Percentiles rank a stretch among this genome's conserved stretches.
Evolutionary conservation across 306 rosid species (phyloP).

Genomic region (Calophaca sinica): DNA sequence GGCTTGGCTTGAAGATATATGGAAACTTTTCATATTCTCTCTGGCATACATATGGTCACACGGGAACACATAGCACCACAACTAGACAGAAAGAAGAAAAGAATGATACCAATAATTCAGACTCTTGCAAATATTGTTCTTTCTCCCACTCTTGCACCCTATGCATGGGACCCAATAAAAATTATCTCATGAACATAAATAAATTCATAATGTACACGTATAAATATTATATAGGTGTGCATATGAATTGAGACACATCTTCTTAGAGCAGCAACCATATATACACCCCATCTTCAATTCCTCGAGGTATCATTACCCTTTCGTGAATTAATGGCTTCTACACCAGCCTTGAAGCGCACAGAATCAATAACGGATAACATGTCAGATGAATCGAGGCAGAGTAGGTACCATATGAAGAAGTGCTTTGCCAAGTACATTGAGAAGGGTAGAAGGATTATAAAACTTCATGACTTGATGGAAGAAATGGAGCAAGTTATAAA

Average conservation of each 20-base stretch:
- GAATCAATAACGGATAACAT: conserved; percentile 67
- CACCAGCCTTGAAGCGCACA: conserved; percentile 53
- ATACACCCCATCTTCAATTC: no score
- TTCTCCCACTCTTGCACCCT: conserved; percentile 54
- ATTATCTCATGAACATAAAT: neutral
- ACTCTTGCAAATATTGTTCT: conserved; percentile 60
- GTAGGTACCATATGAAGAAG: conserved; percentile 76
- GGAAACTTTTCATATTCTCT: conserved; percentile 50
- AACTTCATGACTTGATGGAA: conserved; percentile 72
- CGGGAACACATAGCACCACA: conserved; percentile 1
- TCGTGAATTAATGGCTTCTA: conserved; percentile 52
- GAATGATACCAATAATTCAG: conserved; percentile 60
- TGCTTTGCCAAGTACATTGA: conserved; percentile 81
- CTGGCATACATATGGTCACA: conserved; percentile 26
- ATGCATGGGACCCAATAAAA: conserved; percentile 46
- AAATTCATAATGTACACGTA: neutral
- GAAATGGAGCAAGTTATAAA: conserved; percentile 76
- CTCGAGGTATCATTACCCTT: neutral
- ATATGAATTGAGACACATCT: conserved; percentile 46
- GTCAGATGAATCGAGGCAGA: conserved; percentile 78
- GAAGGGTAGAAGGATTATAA: conserved; percentile 77
- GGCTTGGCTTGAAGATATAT: conserved; percentile 35
- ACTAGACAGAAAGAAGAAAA: conserved; percentile 58
- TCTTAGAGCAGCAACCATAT: conserved; percentile 30
- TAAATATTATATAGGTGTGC: conserved; percentile 25